Percentiles rank a stretch among this genome's conserved stretches.
phyloP scores from a whole-genome alignment of 306 rosid genomes.

The Gleditsia sinensis region DNA sequence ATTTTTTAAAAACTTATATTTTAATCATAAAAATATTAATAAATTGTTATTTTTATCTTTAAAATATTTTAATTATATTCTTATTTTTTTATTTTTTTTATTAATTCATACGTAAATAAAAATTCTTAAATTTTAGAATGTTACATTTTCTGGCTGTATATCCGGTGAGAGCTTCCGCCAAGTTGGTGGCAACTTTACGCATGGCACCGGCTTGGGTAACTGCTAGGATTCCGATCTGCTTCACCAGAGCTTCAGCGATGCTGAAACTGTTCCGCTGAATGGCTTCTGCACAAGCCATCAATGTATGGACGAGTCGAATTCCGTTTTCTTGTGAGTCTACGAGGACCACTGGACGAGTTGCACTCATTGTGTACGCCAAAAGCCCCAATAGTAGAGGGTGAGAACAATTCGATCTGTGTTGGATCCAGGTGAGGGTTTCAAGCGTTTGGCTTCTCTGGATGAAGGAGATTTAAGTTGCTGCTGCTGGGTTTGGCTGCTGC shows the following conservation, averaged over 20 bases:
- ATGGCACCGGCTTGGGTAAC: conserved; percentile 85
- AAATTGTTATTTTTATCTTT: too few relatives aligned
- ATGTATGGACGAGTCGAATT: conserved; percentile 71
- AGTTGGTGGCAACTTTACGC: conserved; percentile 86
- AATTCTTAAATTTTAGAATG: too few relatives aligned
- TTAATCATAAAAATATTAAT: too few relatives aligned
- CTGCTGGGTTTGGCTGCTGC: conserved; percentile 32
- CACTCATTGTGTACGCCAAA: conserved; percentile 13
- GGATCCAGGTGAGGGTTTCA: conserved; percentile 44
- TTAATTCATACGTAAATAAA: too few relatives aligned
- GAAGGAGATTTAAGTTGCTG: conserved; percentile 36
- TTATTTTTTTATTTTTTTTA: too few relatives aligned
- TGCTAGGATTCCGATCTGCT: conserved; percentile 74
- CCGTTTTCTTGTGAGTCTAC: conserved; percentile 91
- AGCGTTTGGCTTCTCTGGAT: conserved; percentile 49
- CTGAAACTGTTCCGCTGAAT: conserved; percentile 59
- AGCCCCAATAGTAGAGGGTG: conserved; percentile 30
- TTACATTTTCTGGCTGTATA: conserved; percentile 60
- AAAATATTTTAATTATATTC: too few relatives aligned
- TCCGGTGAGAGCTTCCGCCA: conserved; percentile 77
- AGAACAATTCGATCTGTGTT: conserved; percentile 28
- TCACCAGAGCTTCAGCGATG: conserved; percentile 70
- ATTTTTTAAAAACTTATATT: too few relatives aligned
- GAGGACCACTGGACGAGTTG: conserved; percentile 55
- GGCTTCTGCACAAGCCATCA: conserved; percentile 92